A percentile compares a stretch with the other conserved stretches of the same genome.
Evolutionary conservation across 2,329 filamentous ascomycete species (phyloP).

Genomic region (Aspergillus thermomutatus): DNA sequence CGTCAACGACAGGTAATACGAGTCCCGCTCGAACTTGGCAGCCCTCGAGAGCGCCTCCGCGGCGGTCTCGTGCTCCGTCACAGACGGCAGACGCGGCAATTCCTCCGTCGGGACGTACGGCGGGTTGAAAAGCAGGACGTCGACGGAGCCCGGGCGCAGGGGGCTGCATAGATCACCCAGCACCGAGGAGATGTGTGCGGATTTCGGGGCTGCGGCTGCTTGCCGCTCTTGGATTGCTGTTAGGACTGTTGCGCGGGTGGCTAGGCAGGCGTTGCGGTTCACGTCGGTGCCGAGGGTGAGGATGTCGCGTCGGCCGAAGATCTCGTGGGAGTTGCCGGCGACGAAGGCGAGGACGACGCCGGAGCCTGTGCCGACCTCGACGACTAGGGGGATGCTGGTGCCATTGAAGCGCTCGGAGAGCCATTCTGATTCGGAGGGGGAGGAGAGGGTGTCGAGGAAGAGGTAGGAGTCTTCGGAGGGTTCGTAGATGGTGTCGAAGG

Average conservation of each 20-base stretch:
- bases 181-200: conserved; percentile 63
- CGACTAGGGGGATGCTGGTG: conserved; percentile 56
- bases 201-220: conserved; percentile 17
- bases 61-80: conserved; percentile 22
- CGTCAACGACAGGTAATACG: conserved; percentile 75
- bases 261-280: conserved; percentile 76
- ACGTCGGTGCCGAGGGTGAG: conserved; percentile 78
- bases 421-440: conserved; percentile 63
- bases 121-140: conserved; percentile 93
- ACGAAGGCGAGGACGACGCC: conserved; percentile 91
- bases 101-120: conserved; percentile 88
- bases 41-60: conserved; percentile 23
- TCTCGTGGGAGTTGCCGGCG: conserved; percentile 65
- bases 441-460: conserved; percentile 85
- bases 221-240: conserved; percentile 44
- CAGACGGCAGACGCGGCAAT: conserved; percentile 56
- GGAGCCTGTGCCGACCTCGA: conserved; percentile 88
- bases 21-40: conserved; percentile 70
- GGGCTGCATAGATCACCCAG: conserved; percentile 67
- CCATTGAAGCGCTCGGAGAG: conserved; percentile 61
- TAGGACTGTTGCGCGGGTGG: conserved; percentile 66
- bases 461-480: conserved; percentile 95
- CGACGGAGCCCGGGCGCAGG: conserved; percentile 60
- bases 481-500: conserved; percentile 86
- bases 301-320: conserved; percentile 70